Conservation (phyloP, 106 monocot species). For the Apostasia ramifera region DNA sequence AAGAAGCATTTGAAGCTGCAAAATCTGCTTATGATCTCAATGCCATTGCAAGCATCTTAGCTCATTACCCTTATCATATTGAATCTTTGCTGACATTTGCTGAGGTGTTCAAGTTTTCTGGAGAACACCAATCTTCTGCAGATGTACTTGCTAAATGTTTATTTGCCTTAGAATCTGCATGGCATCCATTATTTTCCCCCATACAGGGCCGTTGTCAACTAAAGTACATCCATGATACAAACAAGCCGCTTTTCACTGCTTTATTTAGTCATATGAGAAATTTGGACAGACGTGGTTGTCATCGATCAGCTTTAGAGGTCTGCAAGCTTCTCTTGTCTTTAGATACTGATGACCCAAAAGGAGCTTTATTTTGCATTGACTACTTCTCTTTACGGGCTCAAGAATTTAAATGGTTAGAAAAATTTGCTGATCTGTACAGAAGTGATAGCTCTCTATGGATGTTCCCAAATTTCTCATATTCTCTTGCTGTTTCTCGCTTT, state of each 20-base stretch:
- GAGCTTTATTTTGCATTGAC: constrained; percentile 88
- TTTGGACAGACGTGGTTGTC: constrained; percentile 90
- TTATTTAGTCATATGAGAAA: constrained; percentile 91
- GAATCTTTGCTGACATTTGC: constrained; percentile 91
- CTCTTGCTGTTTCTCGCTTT: constrained; percentile 66
- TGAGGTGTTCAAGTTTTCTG: constrained; percentile 92
- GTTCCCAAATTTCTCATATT: constrained; percentile 91
- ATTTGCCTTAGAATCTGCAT: constrained; percentile 91
- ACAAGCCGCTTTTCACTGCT: constrained; percentile 83
- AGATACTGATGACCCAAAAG: constrained; percentile 87
- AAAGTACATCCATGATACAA: constrained; percentile 70
- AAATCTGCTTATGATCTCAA: constrained; percentile 83
- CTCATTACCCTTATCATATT: constrained; percentile 68
- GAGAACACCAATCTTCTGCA: constrained; percentile 84
- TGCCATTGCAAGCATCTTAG: constrained; percentile 69
- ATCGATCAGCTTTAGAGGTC: constrained; percentile 92
- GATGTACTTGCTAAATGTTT: constrained; percentile 83
- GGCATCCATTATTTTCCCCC: constrained; percentile 78
- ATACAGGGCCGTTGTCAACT: constrained; percentile 56
- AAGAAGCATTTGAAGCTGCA: constrained; percentile 83
- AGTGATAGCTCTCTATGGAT: constrained; percentile 83
- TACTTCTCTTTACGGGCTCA: constrained; percentile 89
- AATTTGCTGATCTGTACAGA: constrained; percentile 59
- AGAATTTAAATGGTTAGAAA: constrained; percentile 82
- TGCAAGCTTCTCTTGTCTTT: constrained; percentile 85